Evolutionary conservation across 164 flowering plant species (phyloP), one percentile per base, ranked within the genome.

Genomic region (Amborella trichopoda): DNA sequence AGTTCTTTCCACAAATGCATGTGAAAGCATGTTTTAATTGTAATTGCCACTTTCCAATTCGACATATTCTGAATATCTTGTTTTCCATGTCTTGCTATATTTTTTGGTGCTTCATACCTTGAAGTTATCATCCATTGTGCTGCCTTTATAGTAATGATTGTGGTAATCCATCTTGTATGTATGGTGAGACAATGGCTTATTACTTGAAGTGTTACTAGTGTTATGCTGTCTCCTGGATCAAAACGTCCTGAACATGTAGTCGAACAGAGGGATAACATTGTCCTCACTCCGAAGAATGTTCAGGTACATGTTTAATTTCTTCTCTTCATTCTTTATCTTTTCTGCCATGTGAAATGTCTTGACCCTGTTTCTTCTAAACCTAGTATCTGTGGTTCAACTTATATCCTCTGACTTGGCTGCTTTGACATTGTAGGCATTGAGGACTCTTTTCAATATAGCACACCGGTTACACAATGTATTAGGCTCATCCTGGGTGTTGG

Each of bases 401-500:
- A 20, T 37, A 13, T 5, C n/a, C 18, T 13, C 8, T 37, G 40
- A 37, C 18, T 13, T 37, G 40, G 40, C 55, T 57, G 22, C 16
- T 51, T 24, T 60, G 49, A 37, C 33, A 25, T 32, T 25, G 34
- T 68, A 87, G 99, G 96, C 99, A 42, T 65, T 91, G 61, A 76
- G 99, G 68, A 91, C 99, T 52, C 96, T 91, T 54, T 91, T 91
- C 73, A 91, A 91, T 59, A 59, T 91, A 58, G 88, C 99, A 52
- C 96, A 91, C 62, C 73, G 96, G 39, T 65, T 91, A 26, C 83
- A 84, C 46, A 91, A 87, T 61, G 80, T 91, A 46, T 64, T 91
- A 67, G 99, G 99, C 6, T 83, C 88, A 44, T 91, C 99, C 6
- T 87, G 99, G 99, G 80, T 84, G 66, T 67, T 87, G 94, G 99